phyloP scores from a whole-genome alignment of 1,139 yeast genomes.

The Hemisphaericaspora subhashii region DNA sequence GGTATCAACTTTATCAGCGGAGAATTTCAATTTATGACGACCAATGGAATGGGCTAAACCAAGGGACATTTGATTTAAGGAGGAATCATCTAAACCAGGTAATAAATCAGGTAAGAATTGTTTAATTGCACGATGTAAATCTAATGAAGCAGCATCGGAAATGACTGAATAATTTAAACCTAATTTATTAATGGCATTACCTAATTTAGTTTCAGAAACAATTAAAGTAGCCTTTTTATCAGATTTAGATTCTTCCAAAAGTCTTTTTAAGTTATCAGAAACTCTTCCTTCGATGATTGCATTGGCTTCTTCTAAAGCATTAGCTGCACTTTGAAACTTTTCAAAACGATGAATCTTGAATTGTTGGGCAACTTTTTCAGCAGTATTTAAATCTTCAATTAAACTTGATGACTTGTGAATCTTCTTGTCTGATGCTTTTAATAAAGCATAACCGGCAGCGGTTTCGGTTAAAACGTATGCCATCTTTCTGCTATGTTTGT shows the following conservation, averaged over 20 bases:
- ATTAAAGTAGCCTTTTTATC: conserved; percentile 89
- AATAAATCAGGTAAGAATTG: conserved; percentile 90
- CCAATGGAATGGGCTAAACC: conserved; percentile 98
- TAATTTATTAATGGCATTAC: conserved; percentile 92
- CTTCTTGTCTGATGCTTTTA: conserved; percentile 97
- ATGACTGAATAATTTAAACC: conserved; percentile 87
- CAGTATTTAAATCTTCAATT: conserved; percentile 74
- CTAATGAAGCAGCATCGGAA: conserved; percentile 92
- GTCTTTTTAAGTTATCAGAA: conserved; percentile 72
- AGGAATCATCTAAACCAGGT: conserved; percentile 87
- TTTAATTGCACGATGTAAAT: conserved; percentile 91
- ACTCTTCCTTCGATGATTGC: conserved; percentile 93
- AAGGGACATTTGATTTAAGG: conserved; percentile 89
- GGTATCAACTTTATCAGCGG: conserved; percentile 97
- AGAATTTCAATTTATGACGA: conserved; percentile 94
- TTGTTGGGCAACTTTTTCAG: conserved; percentile 76
- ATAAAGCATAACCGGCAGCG: conserved; percentile 96
- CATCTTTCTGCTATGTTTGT: conserved; percentile 40
- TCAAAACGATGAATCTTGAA: conserved; percentile 95
- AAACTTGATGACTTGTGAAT: conserved; percentile 80
- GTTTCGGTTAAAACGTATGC: conserved; percentile 96
- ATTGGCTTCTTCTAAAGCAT: conserved; percentile 94
- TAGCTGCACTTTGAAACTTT: conserved; percentile 91
- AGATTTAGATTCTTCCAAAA: conserved; percentile 77
- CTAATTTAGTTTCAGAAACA: conserved; percentile 93